Conservation (phyloP, 148 eudicot genomes). For the Cornus controversa region DNA sequence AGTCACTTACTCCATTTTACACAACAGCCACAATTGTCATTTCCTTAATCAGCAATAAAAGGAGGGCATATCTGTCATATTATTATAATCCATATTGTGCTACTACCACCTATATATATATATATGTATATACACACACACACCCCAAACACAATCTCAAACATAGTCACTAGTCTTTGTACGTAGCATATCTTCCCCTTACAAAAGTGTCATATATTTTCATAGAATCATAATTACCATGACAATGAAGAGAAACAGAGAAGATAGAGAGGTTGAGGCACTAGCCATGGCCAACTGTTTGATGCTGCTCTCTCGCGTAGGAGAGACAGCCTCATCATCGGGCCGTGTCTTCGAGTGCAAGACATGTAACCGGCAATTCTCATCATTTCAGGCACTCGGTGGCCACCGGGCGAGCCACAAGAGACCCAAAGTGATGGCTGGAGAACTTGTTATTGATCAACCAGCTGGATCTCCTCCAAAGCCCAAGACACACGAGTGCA, state of each 20-base stretch:
- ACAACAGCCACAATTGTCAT: neutral
- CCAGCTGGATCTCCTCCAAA: constrained; percentile 10
- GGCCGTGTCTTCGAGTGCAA: constrained; percentile 43
- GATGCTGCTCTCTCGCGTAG: constrained; percentile 18
- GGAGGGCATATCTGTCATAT: neutral
- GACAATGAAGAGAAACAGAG: constrained; percentile 16
- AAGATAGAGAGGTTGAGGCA: constrained; percentile 21
- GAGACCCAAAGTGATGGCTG: constrained; percentile 16
- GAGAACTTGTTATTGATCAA: neutral
- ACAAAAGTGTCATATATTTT: too few relatives aligned
- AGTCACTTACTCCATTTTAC: neutral
- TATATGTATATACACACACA: neutral
- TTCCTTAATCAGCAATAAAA: neutral
- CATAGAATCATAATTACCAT: too few relatives aligned
- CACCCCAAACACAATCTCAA: neutral
- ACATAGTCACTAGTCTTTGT: too few relatives aligned
- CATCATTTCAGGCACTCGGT: constrained; percentile 65
- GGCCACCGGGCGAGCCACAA: constrained; percentile 76
- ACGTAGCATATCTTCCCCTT: too few relatives aligned
- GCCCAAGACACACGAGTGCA: constrained; percentile 44
- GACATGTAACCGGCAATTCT: constrained; percentile 44
- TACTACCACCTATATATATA: neutral
- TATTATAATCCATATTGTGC: neutral
- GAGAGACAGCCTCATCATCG: neutral
- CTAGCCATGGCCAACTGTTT: constrained; percentile 31